Evolutionary conservation across 2,329 filamentous ascomycete species (phyloP).

Genomic region (Aspergillus cejpii): DNA sequence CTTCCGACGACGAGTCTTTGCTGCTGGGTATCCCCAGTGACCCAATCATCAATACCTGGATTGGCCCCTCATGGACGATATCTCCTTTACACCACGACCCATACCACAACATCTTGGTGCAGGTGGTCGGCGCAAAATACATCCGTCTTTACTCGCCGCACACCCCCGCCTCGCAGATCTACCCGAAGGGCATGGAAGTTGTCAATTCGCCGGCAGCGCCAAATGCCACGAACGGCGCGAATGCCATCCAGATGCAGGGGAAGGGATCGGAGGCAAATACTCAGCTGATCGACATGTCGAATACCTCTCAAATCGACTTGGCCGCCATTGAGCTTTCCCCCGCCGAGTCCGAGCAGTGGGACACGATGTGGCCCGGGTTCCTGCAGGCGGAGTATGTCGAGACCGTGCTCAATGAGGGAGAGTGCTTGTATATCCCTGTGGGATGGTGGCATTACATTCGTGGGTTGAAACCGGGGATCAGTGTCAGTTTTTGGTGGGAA

Average conservation of each 20-base stretch:
- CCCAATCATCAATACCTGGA: slow-evolving; percentile 82
- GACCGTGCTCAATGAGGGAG: slow-evolving; percentile 68
- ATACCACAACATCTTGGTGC: slow-evolving; percentile 85
- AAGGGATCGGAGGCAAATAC: slow-evolving; percentile 5
- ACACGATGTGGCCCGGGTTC: slow-evolving; percentile 51
- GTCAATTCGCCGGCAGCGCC: slow-evolving; percentile 19
- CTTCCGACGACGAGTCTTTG: slow-evolving; percentile 6
- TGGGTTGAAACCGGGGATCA: slow-evolving; percentile 78
- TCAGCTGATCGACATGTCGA: slow-evolving; percentile 70
- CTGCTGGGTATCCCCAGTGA: slow-evolving; percentile 29
- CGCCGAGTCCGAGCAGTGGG: slow-evolving; percentile 38
- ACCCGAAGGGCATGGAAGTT: slow-evolving; percentile 36
- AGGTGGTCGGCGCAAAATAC: slow-evolving; percentile 87
- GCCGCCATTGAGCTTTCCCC: slow-evolving; percentile 56
- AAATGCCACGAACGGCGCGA: slow-evolving; percentile 2
- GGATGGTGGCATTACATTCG: slow-evolving; percentile 99
- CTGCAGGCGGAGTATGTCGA: slow-evolving; percentile 61
- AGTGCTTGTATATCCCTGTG: slow-evolving; percentile 80
- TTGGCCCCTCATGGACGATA: slow-evolving; percentile 79
- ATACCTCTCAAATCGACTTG: slow-evolving; percentile 76
- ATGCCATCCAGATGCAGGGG: not conserved
- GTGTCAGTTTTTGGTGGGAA: slow-evolving; percentile 96
- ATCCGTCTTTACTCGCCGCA: slow-evolving; percentile 74
- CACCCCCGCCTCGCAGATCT: slow-evolving; percentile 44
- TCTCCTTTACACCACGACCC: slow-evolving; percentile 90